These are phyloP conservation scores for Lepraria neglecta DNA, from an alignment of 495 filamentous ascomycete species.

Conservation along the genomic window DNA sequence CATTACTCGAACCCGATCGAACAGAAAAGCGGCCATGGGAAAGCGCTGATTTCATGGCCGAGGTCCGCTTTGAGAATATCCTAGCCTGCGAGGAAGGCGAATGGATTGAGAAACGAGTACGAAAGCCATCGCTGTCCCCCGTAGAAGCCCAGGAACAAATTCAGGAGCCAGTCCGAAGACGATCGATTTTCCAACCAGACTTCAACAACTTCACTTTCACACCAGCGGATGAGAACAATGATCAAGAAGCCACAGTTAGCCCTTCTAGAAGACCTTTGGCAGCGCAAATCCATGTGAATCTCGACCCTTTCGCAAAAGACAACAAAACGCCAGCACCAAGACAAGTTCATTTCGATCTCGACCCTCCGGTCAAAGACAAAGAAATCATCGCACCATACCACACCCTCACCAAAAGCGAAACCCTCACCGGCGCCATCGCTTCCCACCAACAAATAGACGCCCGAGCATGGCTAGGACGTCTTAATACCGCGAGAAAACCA, in stretches of 20 bases:
- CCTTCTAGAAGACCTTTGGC: neutral
- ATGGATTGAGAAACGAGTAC: constrained; percentile 5
- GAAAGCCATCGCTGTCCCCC: neutral
- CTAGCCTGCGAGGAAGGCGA: constrained; percentile 1
- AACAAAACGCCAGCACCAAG: neutral
- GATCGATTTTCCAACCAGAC: neutral
- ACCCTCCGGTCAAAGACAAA: neutral
- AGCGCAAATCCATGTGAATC: neutral
- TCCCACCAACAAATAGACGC: neutral
- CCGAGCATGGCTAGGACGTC: neutral
- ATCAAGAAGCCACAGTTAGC: neutral
- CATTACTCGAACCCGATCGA: neutral
- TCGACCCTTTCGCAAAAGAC: neutral
- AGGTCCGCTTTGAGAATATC: constrained; percentile 1
- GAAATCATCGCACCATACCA: neutral
- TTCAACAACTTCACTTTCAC: neutral
- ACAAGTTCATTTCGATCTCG: neutral
- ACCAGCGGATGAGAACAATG: neutral
- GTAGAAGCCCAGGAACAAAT: neutral
- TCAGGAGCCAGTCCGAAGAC: constrained; percentile 4
- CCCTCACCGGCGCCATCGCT: neutral
- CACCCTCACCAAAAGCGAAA: neutral
- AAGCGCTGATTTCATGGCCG: constrained; percentile 5
- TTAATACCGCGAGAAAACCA: neutral
- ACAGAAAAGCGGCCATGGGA: neutral